Evolutionary conservation across 2,329 filamentous ascomycete species (phyloP).

Genomic region (Aspergillus brasiliensis): DNA sequence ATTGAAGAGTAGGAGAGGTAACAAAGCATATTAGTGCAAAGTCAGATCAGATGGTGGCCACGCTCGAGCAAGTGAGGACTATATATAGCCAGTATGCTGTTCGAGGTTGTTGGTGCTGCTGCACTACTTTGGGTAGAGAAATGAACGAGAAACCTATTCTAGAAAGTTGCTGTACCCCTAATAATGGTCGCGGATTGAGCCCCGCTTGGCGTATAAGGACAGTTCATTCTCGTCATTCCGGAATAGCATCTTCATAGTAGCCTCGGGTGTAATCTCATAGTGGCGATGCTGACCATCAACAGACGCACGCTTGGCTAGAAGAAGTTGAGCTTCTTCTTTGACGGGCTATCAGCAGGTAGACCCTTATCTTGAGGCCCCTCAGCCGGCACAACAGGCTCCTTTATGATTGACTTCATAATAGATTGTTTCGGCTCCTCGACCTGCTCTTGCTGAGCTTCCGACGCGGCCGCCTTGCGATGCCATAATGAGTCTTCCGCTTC

Average conservation of each 20-base stretch:
- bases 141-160: not conserved
- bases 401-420: constrained; percentile 14
- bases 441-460: not conserved
- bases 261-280: not conserved
- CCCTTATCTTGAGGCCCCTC: constrained; percentile 15
- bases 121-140: not conserved
- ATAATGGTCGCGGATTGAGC: not conserved
- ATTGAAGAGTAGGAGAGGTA: not conserved
- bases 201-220: not conserved
- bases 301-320: constrained; percentile 23
- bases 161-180: not conserved
- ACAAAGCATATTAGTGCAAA: not conserved
- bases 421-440: not conserved
- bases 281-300: not conserved
- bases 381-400: constrained; percentile 19
- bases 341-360: constrained; percentile 15
- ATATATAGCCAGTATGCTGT: not conserved
- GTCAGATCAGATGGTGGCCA: not conserved
- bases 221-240: not conserved
- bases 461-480: constrained; percentile 29
- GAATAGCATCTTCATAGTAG: not conserved
- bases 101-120: not conserved
- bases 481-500: constrained; percentile 43
- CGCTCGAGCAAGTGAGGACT: not conserved
- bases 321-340: constrained; percentile 33